A percentile compares a stretch with the other conserved stretches of the same genome.
These are phyloP conservation scores for Coffea canephora DNA, from an alignment of 257 asterid species.

Conservation along the genomic window DNA sequence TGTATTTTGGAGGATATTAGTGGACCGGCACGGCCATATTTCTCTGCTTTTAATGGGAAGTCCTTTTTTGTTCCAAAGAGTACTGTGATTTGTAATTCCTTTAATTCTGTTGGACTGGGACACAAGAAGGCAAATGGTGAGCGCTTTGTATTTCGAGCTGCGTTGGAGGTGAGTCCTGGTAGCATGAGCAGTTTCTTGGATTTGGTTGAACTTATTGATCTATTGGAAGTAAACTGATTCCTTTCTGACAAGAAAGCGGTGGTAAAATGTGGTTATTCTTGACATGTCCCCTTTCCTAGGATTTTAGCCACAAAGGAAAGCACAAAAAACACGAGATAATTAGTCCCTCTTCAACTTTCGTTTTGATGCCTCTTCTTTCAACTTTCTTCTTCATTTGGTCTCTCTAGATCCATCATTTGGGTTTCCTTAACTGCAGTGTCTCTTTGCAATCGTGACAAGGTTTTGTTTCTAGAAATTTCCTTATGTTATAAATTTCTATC, in stretches of 20 bases:
- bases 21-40: conserved; percentile 46
- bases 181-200: conserved; percentile 8
- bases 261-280: background rate
- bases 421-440: background rate
- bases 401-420: background rate
- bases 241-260: background rate
- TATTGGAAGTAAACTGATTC: background rate
- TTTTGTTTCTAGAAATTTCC: background rate
- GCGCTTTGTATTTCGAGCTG: conserved; percentile 60
- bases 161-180: conserved; percentile 57
- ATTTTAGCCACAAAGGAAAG: background rate
- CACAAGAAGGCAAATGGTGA: conserved; percentile 65
- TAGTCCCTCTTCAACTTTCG: background rate
- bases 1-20: conserved; percentile 73
- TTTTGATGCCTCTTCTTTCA: background rate
- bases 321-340: background rate
- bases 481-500: background rate
- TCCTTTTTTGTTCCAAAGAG: conserved; percentile 30
- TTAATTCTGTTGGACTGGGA: conserved; percentile 33
- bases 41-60: conserved; percentile 35
- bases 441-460: background rate
- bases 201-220: background rate
- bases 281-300: background rate
- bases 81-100: conserved; percentile 37
- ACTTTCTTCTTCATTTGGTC: background rate